Base-by-base conservation (phyloP, 2,329 filamentous ascomycete species). In the Tolypocladium nubicola region DNA sequence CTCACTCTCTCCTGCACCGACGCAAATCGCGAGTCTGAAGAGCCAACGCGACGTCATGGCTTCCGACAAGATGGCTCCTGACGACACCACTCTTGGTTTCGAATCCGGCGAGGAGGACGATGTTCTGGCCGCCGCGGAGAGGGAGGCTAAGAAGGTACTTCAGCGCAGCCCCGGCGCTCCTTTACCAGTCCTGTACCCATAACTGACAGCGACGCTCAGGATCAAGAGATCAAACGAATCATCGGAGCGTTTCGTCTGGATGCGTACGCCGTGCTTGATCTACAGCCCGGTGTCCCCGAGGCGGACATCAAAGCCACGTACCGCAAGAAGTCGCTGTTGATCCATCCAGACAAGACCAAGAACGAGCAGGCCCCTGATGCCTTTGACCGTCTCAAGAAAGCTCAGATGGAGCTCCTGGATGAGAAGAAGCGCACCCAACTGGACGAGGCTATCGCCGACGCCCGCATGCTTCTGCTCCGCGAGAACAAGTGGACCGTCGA, bases 321-420 rank as follows among this genome's bases (percentile, higher is more conserved):
- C 76, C 92, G 94, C 78, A 92, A 90, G 67, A 97, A 97, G 74
- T 99, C 94, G n/a, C 86, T 99, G 58, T 85, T 99, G 53, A 97
- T 99, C 77, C 94, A 99, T 77, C 94, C 94, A 8, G 94, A 99
- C 78, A 99, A 99, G 74, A 97, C 94, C 57, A 86, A 86, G 68
- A 97, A 99, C 69, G 87, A 90, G 0, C 83, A 80, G 53, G 94
- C 94, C 0, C 93, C 94, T 4, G 94, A 97, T 67, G 94, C 94
- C 63, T 99, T 99, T 70, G 94, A 99, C 74, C 86, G 93, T 11
- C 82, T 99, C 35, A 96, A 96, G 68, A 97, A 97, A 74, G 94
- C 94, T 0, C 91, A 97, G 69, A 88, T 86, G 2, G 84, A 90
- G 65, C 83, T 99, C 5, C 87, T 96, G 77, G 94, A 99, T 72